These are phyloP conservation scores for Ophiobolus disseminans DNA, from an alignment of 2,329 filamentous ascomycete genomes.

Conservation along the genomic window DNA sequence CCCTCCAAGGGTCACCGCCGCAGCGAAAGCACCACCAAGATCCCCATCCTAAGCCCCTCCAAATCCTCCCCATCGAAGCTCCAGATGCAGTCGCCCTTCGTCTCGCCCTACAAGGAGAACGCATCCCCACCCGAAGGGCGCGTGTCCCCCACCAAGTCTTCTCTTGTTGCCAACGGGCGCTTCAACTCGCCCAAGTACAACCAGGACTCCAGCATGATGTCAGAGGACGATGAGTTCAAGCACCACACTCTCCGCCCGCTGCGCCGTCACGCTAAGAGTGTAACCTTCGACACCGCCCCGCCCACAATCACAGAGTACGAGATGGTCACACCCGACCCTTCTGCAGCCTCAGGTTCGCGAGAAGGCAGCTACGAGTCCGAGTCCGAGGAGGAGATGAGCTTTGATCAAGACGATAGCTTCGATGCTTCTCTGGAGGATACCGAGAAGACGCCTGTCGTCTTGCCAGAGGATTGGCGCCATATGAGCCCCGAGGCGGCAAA, in stretches of 20 bases:
- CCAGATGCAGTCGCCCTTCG: slow-evolving; percentile 59
- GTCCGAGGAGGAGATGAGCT: slow-evolving; percentile 73
- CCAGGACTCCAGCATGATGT: slow-evolving; percentile 44
- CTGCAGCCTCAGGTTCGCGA: slow-evolving; percentile 84
- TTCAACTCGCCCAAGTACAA: slow-evolving; percentile 57
- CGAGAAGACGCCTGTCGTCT: slow-evolving; percentile 96
- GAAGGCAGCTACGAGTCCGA: slow-evolving; percentile 90
- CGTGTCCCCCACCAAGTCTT: slow-evolving; percentile 86
- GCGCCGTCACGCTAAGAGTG: slow-evolving; percentile 90
- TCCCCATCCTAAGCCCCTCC: slow-evolving; percentile 65
- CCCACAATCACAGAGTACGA: slow-evolving; percentile 98
- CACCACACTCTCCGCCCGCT: slow-evolving; percentile 69
- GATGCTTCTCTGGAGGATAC: slow-evolving; percentile 95
- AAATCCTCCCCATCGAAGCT: slow-evolving; percentile 64
- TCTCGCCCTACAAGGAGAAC: slow-evolving; percentile 34
- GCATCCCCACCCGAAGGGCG: slow-evolving; percentile 51
- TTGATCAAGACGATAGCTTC: slow-evolving; percentile 82
- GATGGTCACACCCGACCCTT: slow-evolving; percentile 96
- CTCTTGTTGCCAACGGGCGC: slow-evolving; percentile 71
- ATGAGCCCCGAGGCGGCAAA: slow-evolving; percentile 72
- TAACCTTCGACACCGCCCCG: slow-evolving; percentile 93
- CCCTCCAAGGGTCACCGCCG: slow-evolving; percentile 46
- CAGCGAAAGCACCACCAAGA: slow-evolving; percentile 66
- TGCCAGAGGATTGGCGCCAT: slow-evolving; percentile 92
- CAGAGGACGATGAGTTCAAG: slow-evolving; percentile 62